Base-by-base conservation (phyloP, 2,329 filamentous ascomycete genomes). In the Trichoderma sp. region DNA sequence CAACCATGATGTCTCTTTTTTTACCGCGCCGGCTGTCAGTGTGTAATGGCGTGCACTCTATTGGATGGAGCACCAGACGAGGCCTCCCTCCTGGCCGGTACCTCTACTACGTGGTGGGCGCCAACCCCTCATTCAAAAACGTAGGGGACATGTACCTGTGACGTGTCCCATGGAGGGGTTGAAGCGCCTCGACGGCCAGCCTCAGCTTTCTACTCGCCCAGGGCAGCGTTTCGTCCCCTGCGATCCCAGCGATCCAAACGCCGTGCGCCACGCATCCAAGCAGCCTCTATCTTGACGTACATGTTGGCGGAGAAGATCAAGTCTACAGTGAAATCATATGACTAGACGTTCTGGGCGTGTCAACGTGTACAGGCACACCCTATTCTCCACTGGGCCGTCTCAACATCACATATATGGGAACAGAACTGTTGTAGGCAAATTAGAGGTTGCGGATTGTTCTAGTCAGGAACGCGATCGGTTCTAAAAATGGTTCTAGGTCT, bases 121-220 rank as follows among this genome's bases (percentile, higher is more conserved):
- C 55, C 49, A 59, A 59, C 55, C 55, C 63, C 63, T 59, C 63
- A 29, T 67, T 47, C 37, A 59, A 49, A 35, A 6, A 16, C 3
- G 40, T 37, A 35, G 60, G 13, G 35, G 5, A 21, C 21, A 69
- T 29, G 67, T 69, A 69, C 67, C 67, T 37, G 67, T 69, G 67
- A 69, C 68, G 55, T 67, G 53, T 58, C 31, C 62, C 55, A 31
- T 33, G 62, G 68, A 59, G 68, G 68, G 68, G 68, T 55, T 57
- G 3, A 27, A 64, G 49, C 47, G 40, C 64, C 43, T 27, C 70
- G 57, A 70, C 69, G 70, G 73, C 70, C 57, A 61, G n/a, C 70
- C 73, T 59, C 68, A 68, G 68, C 67, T 43, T 59, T 55, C 55
- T n/a, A 49, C 55, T 24, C 14, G 63, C 27, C 53, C 63, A 57